Evolutionary conservation across 345 rosid species (phyloP).

Genomic region (Sapria himalayana): DNA sequence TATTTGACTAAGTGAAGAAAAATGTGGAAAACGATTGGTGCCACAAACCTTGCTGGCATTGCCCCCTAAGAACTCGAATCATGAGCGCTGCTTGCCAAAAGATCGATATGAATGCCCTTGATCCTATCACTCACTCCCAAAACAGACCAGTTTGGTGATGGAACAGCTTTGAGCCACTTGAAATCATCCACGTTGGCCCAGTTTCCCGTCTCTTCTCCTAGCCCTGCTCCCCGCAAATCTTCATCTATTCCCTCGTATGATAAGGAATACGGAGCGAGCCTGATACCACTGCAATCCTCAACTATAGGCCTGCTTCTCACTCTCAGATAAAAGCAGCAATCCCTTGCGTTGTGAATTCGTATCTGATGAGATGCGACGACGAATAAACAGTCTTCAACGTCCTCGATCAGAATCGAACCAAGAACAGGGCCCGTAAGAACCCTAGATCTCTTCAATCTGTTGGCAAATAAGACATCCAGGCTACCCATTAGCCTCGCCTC

Average conservation of each 20-base stretch:
- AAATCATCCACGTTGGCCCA: slow-evolving; percentile 84
- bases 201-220: slow-evolving; percentile 40
- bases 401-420: slow-evolving; percentile 71
- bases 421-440: slow-evolving; percentile 48
- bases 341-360: slow-evolving; percentile 42
- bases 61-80: too few relatives aligned
- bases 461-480: slow-evolving; percentile 34
- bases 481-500: slow-evolving; percentile 37
- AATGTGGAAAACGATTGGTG: too few relatives aligned
- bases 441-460: slow-evolving; percentile 30
- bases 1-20: too few relatives aligned
- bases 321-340: slow-evolving; percentile 53
- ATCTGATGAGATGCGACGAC: slow-evolving; percentile 78
- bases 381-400: slow-evolving; percentile 37
- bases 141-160: slow-evolving; percentile 65
- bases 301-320: slow-evolving; percentile 74
- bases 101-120: slow-evolving; percentile 14
- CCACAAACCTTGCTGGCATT: neutral
- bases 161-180: slow-evolving; percentile 66
- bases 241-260: slow-evolving; percentile 45
- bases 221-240: slow-evolving; percentile 35
- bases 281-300: slow-evolving; percentile 47
- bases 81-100: neutral
- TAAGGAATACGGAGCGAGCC: slow-evolving; percentile 66
- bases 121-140: slow-evolving; percentile 39